Conservation (phyloP, 2,329 filamentous ascomycete genomes). For the Elsinoe batatas region DNA sequence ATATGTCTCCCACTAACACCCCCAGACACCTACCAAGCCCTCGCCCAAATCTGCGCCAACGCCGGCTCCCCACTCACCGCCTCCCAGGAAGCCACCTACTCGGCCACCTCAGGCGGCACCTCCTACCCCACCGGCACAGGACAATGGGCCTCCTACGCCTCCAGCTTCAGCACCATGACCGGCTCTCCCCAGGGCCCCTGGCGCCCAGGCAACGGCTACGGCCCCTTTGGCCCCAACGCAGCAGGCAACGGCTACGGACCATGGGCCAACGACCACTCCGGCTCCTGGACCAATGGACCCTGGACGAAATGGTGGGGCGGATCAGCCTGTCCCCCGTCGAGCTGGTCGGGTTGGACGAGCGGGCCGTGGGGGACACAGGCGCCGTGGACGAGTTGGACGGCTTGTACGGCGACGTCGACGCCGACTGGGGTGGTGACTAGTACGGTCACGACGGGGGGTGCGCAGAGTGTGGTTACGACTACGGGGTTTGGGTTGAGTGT, state of each 20-base stretch:
- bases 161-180: slow-evolving; percentile 18
- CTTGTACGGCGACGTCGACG: slow-evolving; percentile 26
- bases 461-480: slow-evolving; percentile 17
- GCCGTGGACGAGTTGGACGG: slow-evolving; percentile 29
- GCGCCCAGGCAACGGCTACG: slow-evolving; percentile 16
- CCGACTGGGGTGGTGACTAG: slow-evolving; percentile 23
- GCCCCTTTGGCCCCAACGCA: slow-evolving; percentile 16
- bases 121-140: slow-evolving; percentile 21
- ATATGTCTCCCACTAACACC: neutral
- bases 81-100: slow-evolving; percentile 20
- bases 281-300: slow-evolving; percentile 25
- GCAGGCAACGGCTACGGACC: slow-evolving; percentile 25
- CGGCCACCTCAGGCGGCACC: slow-evolving; percentile 16
- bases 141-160: slow-evolving; percentile 24
- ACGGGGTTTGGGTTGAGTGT: slow-evolving; percentile 25
- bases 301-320: slow-evolving; percentile 31
- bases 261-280: slow-evolving; percentile 20
- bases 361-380: slow-evolving; percentile 24
- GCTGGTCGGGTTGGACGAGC: slow-evolving; percentile 28
- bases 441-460: slow-evolving; percentile 23
- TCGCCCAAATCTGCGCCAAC: slow-evolving; percentile 24
- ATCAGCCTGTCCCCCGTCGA: slow-evolving; percentile 24
- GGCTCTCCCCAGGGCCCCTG: slow-evolving; percentile 13
- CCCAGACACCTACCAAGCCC: slow-evolving; percentile 19
- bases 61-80: slow-evolving; percentile 20